These are phyloP conservation scores for Aspergillus udagawae DNA, from an alignment of 2,329 filamentous ascomycete genomes.

Conservation along the genomic window DNA sequence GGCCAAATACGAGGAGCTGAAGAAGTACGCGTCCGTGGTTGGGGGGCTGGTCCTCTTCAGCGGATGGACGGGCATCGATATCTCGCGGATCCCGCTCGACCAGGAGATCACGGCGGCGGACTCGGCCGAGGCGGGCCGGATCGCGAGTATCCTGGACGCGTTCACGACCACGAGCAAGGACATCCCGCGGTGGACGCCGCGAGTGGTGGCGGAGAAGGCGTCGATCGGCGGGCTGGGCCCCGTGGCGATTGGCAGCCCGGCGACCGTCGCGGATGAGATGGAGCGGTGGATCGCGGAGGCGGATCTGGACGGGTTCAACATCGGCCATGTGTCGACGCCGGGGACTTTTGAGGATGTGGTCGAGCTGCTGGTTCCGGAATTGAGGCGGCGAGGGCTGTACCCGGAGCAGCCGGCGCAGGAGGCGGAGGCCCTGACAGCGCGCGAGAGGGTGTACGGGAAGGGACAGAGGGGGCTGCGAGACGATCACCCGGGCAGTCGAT, in stretches of 20 bases:
- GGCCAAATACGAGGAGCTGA: constrained; percentile 49
- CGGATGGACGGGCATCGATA: constrained; percentile 59
- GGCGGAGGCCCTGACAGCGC: constrained; percentile 41
- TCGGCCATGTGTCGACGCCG: constrained; percentile 49
- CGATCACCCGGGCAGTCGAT: constrained; percentile 57
- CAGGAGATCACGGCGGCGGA: constrained; percentile 54
- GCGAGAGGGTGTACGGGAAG: constrained; percentile 60
- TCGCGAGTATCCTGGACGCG: constrained; percentile 48
- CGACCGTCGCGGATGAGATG: constrained; percentile 46
- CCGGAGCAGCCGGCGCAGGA: constrained; percentile 29
- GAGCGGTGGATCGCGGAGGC: constrained; percentile 45
- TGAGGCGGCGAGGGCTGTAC: constrained; percentile 41
- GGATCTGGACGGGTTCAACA: constrained; percentile 42
- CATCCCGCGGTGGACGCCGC: constrained; percentile 45
- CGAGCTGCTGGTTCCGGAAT: constrained; percentile 47
- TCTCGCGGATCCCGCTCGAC: constrained; percentile 55
- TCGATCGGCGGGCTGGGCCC: constrained; percentile 49
- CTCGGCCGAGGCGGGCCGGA: constrained; percentile 50
- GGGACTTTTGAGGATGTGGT: constrained; percentile 52
- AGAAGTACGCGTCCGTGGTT: constrained; percentile 51
- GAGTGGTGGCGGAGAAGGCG: constrained; percentile 44
- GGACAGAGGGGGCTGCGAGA: constrained; percentile 54
- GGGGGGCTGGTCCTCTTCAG: constrained; percentile 55
- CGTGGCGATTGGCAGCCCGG: constrained; percentile 45
- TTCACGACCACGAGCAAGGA: constrained; percentile 49